These are phyloP conservation scores for Mortierella claussenii DNA, from an alignment of 192 early-diverging fungal genomes.

Conservation along the genomic window DNA sequence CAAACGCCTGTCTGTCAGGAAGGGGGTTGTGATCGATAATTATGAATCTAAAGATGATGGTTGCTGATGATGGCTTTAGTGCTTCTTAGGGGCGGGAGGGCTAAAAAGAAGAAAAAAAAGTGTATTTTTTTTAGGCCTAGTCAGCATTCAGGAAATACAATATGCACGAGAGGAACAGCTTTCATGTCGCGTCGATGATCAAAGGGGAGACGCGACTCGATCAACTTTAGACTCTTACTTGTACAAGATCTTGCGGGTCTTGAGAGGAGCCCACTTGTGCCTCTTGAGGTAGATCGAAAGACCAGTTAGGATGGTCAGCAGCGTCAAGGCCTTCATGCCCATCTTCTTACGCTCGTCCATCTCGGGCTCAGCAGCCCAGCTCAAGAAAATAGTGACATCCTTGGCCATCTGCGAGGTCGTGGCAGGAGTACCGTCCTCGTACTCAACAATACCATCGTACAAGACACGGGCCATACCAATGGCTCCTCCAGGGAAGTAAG, in stretches of 20 bases:
- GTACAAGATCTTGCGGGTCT: constrained; percentile 94
- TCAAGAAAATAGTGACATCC: constrained; percentile 94
- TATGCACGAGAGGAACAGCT: neutral
- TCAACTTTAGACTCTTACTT: constrained; percentile 48
- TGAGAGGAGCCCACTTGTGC: constrained; percentile 91
- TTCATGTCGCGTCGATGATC: neutral
- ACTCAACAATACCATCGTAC: constrained; percentile 95
- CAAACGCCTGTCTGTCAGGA: too few relatives aligned
- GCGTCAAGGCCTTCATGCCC: constrained; percentile 87
- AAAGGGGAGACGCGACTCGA: neutral
- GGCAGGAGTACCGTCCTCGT: constrained; percentile 95
- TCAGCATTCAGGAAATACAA: neutral
- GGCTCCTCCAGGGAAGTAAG: constrained; percentile 98
- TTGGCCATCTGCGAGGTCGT: constrained; percentile 96
- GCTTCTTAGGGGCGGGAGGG: constrained; percentile 51
- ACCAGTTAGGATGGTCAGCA: constrained; percentile 75
- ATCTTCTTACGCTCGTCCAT: constrained; percentile 97
- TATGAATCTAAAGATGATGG: too few relatives aligned
- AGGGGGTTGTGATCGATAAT: too few relatives aligned
- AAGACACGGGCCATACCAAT: constrained; percentile 96
- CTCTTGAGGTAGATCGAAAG: constrained; percentile 92
- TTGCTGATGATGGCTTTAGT: too few relatives aligned
- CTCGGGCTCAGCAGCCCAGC: constrained; percentile 98
- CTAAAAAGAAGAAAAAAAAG: constrained; percentile 8
- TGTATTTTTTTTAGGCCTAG: neutral